These are phyloP conservation scores for Thelonectria discophora DNA, from an alignment of 2,329 filamentous ascomycete species.

Conservation along the genomic window DNA sequence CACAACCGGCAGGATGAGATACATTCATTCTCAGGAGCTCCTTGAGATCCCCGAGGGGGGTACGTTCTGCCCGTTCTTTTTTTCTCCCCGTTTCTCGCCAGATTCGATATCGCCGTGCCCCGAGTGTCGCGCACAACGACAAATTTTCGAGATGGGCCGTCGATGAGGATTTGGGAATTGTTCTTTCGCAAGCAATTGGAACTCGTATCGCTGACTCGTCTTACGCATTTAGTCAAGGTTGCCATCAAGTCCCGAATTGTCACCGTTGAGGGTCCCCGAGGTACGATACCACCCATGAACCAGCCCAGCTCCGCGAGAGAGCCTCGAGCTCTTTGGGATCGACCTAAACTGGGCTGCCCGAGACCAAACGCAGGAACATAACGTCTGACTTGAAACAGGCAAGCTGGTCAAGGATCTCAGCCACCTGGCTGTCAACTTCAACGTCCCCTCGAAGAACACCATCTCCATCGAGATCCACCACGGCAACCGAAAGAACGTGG, in stretches of 20 bases:
- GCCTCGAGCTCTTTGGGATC: not conserved
- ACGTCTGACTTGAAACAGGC: slow-evolving; percentile 61
- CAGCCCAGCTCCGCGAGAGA: not conserved
- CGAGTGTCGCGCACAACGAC: slow-evolving; percentile 25
- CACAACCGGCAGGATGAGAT: slow-evolving; percentile 89
- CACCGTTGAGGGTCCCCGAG: slow-evolving; percentile 96
- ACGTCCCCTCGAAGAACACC: slow-evolving; percentile 81
- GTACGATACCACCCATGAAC: slow-evolving; percentile 56
- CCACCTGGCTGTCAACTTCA: slow-evolving; percentile 97
- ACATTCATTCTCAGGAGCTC: slow-evolving; percentile 98
- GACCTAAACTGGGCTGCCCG: not conserved
- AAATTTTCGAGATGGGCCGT: slow-evolving; percentile 23
- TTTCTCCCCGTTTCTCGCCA: slow-evolving; percentile 7
- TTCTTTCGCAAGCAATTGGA: slow-evolving; percentile 20
- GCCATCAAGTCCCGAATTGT: slow-evolving; percentile 96
- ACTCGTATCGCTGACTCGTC: slow-evolving; percentile 43
- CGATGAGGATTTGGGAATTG: not conserved
- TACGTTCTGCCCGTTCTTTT: slow-evolving; percentile 63
- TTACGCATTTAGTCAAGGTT: slow-evolving; percentile 81
- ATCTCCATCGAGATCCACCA: slow-evolving; percentile 99
- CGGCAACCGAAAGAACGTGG: slow-evolving; percentile 96
- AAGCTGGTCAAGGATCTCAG: slow-evolving; percentile 97
- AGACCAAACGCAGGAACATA: slow-evolving; percentile 3
- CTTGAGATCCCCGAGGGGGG: slow-evolving; percentile 96
- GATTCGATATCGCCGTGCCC: slow-evolving; percentile 28